Percentiles rank a stretch among this genome's conserved stretches.
phyloP scores from a whole-genome alignment of 371 early-diverging fungal genomes.

The Blakeslea trispora region DNA sequence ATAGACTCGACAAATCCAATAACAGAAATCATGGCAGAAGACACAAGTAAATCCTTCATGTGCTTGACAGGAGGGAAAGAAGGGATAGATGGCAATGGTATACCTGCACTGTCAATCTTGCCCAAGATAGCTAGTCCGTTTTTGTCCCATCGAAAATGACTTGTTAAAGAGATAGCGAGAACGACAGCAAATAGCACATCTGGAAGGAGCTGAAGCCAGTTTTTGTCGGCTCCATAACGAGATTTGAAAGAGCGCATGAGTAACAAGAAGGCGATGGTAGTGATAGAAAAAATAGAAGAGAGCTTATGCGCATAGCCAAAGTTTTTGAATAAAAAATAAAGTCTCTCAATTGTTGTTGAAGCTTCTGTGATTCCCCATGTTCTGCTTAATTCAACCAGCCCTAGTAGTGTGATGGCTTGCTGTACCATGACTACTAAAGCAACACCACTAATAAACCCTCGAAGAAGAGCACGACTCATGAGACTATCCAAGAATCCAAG shows the following conservation, averaged over 20 bases:
- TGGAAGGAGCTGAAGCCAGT: slow-evolving; percentile 75
- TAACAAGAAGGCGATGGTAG: slow-evolving; percentile 69
- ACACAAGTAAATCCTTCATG: slow-evolving; percentile 59
- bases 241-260: slow-evolving; percentile 61
- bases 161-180: slow-evolving; percentile 64
- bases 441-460: slow-evolving; percentile 93
- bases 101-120: slow-evolving; percentile 58
- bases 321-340: slow-evolving; percentile 61
- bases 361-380: slow-evolving; percentile 60
- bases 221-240: slow-evolving; percentile 30
- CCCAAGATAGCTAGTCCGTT: slow-evolving; percentile 78
- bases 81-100: slow-evolving; percentile 67
- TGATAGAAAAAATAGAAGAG: slow-evolving; percentile 69
- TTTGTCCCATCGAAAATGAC: slow-evolving; percentile 64
- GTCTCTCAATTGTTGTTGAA: slow-evolving; percentile 73
- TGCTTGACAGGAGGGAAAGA: slow-evolving; percentile 56
- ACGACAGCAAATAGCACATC: slow-evolving; percentile 87
- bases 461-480: slow-evolving; percentile 84
- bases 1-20: slow-evolving; percentile 96
- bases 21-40: slow-evolving; percentile 80
- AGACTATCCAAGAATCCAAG: slow-evolving; percentile 95
- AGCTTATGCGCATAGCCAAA: slow-evolving; percentile 59
- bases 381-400: slow-evolving; percentile 55
- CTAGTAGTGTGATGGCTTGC: slow-evolving; percentile 78
- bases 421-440: slow-evolving; percentile 89